Percentiles rank a stretch among this genome's conserved stretches.
Conservation (phyloP, 768 basidiomycete genomes). For the Amanita polypyramis region DNA sequence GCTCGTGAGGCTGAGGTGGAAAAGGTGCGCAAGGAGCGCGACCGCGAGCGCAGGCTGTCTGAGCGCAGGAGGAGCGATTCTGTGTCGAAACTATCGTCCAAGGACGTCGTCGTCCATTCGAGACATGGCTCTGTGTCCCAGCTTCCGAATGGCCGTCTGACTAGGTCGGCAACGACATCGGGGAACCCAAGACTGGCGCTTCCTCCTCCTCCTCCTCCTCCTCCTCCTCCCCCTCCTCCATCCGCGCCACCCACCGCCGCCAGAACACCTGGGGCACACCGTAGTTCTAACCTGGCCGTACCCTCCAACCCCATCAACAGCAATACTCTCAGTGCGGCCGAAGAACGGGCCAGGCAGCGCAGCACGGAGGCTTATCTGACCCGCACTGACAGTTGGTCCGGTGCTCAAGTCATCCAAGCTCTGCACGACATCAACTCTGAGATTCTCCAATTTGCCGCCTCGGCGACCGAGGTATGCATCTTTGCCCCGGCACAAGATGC, state of each 20-base stretch:
- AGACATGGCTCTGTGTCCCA: neutral
- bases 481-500: slow-evolving; percentile 27
- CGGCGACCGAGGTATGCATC: slow-evolving; percentile 58
- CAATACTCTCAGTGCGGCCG: slow-evolving; percentile 22
- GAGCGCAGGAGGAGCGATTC: slow-evolving; percentile 20
- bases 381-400: slow-evolving; percentile 66
- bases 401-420: slow-evolving; percentile 68
- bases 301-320: slow-evolving; percentile 8
- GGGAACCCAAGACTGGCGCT: no score
- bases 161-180: slow-evolving; percentile 15
- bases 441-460: slow-evolving; percentile 70
- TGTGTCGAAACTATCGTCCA: neutral
- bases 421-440: slow-evolving; percentile 75
- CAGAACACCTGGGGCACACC: neutral
- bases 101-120: neutral
- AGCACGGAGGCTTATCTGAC: slow-evolving; percentile 62
- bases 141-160: neutral
- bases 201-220: slow-evolving; percentile 12
- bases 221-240: slow-evolving; percentile 12
- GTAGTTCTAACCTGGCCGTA: slow-evolving; percentile 9
- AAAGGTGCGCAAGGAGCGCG: slow-evolving; percentile 30
- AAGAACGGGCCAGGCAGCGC: slow-evolving; percentile 47
- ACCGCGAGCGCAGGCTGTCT: slow-evolving; percentile 22
- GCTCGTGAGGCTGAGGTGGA: slow-evolving; percentile 53
- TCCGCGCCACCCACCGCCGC: slow-evolving; percentile 4